A percentile compares a stretch with the other conserved stretches of the same genome.
phyloP scores from a whole-genome alignment of 805 yeast genomes.

The Nadsonia fulvescens region DNA sequence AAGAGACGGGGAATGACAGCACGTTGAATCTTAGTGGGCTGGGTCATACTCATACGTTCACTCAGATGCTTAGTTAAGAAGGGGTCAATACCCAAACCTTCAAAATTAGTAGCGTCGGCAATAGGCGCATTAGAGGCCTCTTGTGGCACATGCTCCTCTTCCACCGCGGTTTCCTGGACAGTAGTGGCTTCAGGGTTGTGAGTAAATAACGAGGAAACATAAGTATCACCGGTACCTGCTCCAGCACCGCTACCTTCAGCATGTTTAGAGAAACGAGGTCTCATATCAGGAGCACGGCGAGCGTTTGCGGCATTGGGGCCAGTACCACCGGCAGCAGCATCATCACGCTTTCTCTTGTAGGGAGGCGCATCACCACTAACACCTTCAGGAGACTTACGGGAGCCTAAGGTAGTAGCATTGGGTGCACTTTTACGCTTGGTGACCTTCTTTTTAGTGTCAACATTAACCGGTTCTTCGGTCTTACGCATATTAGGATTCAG shows the following conservation, averaged over 20 bases:
- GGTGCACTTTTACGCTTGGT: conserved; percentile 3
- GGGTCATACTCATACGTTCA: conserved; percentile 27
- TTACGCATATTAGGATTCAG: conserved; percentile 30
- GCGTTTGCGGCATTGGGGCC: conserved; percentile 1
- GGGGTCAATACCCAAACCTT: conserved; percentile 48
- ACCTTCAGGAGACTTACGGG: background rate
- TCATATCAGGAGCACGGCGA: conserved; percentile 3
- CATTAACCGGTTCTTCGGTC: conserved; percentile 27
- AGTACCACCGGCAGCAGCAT: conserved; percentile 2
- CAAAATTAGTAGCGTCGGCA: conserved; percentile 48
- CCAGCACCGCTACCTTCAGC: conserved; percentile 6
- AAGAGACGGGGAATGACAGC: conserved; percentile 51
- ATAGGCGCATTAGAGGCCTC: conserved; percentile 81
- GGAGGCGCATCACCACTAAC: background rate
- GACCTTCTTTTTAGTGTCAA: conserved; percentile 1
- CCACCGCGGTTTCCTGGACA: conserved; percentile 23
- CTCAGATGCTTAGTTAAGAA: conserved; percentile 35
- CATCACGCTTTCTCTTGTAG: conserved; percentile 1
- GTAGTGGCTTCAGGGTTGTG: conserved; percentile 34
- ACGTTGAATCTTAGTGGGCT: conserved; percentile 79
- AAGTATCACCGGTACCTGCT: conserved; percentile 8
- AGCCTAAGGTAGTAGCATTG: conserved; percentile 2
- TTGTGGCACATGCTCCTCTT: conserved; percentile 19
- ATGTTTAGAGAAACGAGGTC: conserved; percentile 1
- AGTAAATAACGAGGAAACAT: conserved; percentile 29